Evolutionary conservation across 192 early-diverging fungal genomes (phyloP).

Genomic region (Entrophospora sp.): DNA sequence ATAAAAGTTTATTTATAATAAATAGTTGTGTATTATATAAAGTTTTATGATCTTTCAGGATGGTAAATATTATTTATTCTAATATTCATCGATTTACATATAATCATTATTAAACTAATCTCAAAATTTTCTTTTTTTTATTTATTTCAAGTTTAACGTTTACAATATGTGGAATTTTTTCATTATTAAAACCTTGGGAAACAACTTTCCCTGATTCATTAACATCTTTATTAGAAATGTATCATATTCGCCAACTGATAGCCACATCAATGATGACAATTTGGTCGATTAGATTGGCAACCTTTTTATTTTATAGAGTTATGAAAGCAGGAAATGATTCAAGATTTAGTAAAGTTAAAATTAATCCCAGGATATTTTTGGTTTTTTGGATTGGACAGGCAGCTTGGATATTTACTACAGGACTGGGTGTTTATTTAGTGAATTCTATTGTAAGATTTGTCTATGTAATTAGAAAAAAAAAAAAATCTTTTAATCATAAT

Average conservation of each 20-base stretch:
- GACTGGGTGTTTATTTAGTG: background rate
- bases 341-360: background rate
- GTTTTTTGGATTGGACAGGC: background rate
- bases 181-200: background rate
- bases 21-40: background rate
- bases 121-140: background rate
- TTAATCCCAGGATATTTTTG: background rate
- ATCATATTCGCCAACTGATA: background rate
- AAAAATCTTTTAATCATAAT: background rate
- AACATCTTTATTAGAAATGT: background rate
- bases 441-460: background rate
- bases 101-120: background rate
- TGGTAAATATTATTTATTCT: background rate
- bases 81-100: background rate
- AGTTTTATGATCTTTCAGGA: background rate
- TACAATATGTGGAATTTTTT: background rate
- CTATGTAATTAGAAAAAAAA: background rate
- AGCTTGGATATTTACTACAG: background rate
- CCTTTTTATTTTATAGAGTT: background rate
- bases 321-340: background rate
- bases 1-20: background rate
- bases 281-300: background rate
- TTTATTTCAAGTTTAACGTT: background rate
- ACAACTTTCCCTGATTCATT: background rate
- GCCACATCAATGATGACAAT: background rate